phyloP scores from a whole-genome alignment of 2,329 filamentous ascomycete genomes.

The Penicillium frequentans region DNA sequence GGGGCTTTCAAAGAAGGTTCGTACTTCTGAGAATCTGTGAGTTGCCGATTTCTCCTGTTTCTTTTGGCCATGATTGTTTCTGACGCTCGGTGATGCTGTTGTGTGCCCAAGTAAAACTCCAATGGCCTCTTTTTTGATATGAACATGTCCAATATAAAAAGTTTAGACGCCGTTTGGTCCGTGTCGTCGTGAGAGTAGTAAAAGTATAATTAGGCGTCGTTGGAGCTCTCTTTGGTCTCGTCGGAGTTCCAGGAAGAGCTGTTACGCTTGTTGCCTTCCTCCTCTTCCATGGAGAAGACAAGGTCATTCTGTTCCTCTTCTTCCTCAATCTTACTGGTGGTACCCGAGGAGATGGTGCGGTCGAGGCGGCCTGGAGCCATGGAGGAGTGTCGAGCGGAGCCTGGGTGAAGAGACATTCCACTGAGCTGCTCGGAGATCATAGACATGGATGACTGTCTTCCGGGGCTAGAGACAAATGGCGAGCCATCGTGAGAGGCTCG shows the following conservation, averaged over 20 bases:
- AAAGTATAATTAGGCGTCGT: conserved; percentile 25
- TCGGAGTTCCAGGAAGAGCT: conserved; percentile 36
- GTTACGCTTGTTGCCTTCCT: conserved; percentile 47
- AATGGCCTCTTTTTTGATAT: conserved; percentile 18
- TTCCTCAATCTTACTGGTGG: conserved; percentile 49
- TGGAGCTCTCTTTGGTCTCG: conserved; percentile 32
- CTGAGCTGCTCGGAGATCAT: conserved; percentile 62
- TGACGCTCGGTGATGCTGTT: conserved; percentile 20
- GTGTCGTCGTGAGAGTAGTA: conserved; percentile 18
- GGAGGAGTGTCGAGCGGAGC: conserved; percentile 38
- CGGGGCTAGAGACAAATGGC: conserved; percentile 55
- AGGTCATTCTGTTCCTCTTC: conserved; percentile 45
- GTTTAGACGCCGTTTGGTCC: conserved; percentile 8
- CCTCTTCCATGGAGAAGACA: conserved; percentile 54
- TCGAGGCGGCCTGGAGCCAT: conserved; percentile 40
- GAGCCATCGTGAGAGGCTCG: conserved; percentile 50
- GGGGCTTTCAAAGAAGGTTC: not conserved
- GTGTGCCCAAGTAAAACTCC: conserved; percentile 20
- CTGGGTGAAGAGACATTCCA: conserved; percentile 45
- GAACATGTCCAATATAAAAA: conserved; percentile 11
- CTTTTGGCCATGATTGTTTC: conserved; percentile 1
- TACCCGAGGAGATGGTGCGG: conserved; percentile 47
- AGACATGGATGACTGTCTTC: conserved; percentile 59
- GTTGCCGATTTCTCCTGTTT: not conserved
- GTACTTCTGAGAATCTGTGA: not conserved